Evolutionary conservation across 2,329 filamentous ascomycete genomes (phyloP).

Genomic region (Phialophora expanda): DNA sequence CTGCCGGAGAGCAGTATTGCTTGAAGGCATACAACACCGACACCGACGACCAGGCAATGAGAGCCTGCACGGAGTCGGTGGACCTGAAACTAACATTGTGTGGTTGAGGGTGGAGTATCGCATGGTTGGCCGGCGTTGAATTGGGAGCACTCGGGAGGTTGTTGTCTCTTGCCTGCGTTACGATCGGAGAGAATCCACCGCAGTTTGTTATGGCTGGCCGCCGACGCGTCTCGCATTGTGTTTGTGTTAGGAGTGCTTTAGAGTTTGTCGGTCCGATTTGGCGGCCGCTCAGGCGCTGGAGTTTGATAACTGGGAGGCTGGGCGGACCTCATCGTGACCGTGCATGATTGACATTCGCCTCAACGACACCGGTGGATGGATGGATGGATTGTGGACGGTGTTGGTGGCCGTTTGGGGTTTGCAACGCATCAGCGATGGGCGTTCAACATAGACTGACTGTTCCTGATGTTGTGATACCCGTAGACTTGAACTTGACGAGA

Average conservation of each 20-base stretch:
- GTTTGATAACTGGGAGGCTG: not conserved
- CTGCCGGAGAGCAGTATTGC: conserved; percentile 25
- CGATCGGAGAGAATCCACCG: not conserved
- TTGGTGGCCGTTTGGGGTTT: not conserved
- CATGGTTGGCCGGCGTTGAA: not conserved
- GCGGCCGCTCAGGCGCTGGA: not conserved
- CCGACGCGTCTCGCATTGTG: not conserved
- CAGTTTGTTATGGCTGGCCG: not conserved
- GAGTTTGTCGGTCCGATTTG: not conserved
- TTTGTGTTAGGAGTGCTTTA: not conserved
- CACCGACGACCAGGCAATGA: conserved; percentile 27
- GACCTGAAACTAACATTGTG: conserved; percentile 27
- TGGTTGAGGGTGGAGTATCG: conserved; percentile 15
- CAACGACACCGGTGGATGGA: not conserved
- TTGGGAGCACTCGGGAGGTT: not conserved
- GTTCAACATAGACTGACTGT: not conserved
- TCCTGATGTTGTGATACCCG: not conserved
- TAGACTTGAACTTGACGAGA: not conserved
- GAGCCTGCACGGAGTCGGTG: conserved; percentile 23
- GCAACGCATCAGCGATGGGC: not conserved
- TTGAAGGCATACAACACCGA: conserved; percentile 24
- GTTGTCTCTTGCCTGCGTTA: not conserved
- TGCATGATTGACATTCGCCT: not conserved
- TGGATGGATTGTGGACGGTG: not conserved
- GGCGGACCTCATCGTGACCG: not conserved